Percentiles rank a stretch among this genome's conserved stretches.
phyloP scores from a whole-genome alignment of 2,329 filamentous ascomycete genomes.

The Diaporthe sp. region DNA sequence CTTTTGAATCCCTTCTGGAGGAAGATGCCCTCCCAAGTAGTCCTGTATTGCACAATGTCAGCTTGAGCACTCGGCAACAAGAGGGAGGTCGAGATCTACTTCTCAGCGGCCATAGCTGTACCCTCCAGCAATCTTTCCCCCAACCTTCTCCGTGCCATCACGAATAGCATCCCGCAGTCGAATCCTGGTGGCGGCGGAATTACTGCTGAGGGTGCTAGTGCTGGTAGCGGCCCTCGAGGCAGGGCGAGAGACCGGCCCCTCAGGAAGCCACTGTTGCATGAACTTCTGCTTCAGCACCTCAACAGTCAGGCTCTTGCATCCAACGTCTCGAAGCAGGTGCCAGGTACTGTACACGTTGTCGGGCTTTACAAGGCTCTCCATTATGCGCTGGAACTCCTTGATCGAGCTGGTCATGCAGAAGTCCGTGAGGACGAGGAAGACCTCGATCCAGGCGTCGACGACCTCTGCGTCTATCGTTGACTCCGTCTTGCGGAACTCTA shows the following conservation, averaged over 20 bases:
- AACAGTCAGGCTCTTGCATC: neutral
- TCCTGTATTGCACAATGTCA: neutral
- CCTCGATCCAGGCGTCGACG: conserved; percentile 9
- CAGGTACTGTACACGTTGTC: neutral
- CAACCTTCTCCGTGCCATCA: neutral
- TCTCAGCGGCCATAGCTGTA: neutral
- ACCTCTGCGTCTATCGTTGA: neutral
- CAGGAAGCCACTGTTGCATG: neutral
- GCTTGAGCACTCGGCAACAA: neutral
- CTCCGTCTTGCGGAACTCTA: neutral
- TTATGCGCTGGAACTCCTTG: neutral
- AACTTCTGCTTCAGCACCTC: neutral
- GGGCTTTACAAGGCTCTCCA: neutral
- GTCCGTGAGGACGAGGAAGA: neutral
- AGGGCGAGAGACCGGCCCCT: no score
- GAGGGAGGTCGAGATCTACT: neutral
- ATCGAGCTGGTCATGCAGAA: neutral
- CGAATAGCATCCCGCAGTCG: neutral
- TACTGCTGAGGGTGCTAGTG: neutral
- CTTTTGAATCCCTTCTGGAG: neutral
- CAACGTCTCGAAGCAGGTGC: neutral
- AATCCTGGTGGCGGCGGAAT: no score
- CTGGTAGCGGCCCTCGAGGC: neutral
- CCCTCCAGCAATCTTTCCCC: neutral
- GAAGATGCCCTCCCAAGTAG: neutral